Conservation (phyloP, 108 stramenopile species). For the Cyclotella sp. region DNA sequence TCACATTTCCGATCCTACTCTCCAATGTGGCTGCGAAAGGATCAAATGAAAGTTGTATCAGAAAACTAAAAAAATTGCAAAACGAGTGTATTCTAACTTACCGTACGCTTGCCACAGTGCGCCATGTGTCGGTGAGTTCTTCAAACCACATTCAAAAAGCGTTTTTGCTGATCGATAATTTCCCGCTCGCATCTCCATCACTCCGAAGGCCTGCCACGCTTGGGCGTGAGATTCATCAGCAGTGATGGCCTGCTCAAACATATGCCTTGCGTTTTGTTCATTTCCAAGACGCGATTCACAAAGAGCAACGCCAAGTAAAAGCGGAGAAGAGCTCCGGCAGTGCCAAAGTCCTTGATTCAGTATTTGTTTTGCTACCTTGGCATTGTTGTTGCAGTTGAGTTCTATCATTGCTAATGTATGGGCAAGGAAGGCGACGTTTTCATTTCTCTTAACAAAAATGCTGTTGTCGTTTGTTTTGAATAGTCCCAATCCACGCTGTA, state of each 20-base stretch:
- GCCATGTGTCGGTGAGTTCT: constrained; percentile 70
- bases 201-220: constrained; percentile 92
- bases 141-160: constrained; percentile 81
- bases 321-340: constrained; percentile 72
- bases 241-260: constrained; percentile 71
- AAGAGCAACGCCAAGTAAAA: constrained; percentile 78
- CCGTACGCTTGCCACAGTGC: constrained; percentile 86
- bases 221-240: constrained; percentile 77
- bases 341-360: constrained; percentile 71
- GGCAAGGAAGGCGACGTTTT: constrained; percentile 73
- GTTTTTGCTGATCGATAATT: constrained; percentile 69
- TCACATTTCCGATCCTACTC: constrained; percentile 64
- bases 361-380: constrained; percentile 57
- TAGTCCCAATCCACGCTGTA: constrained; percentile 61
- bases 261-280: constrained; percentile 61
- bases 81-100: constrained; percentile 27
- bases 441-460: constrained; percentile 29
- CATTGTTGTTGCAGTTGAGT: constrained; percentile 69
- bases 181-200: constrained; percentile 86
- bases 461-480: constrained; percentile 53
- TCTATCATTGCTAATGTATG: constrained; percentile 90
- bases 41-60: background rate
- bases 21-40: constrained; percentile 54
- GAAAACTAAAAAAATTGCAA: background rate
- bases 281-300: constrained; percentile 82